These are phyloP conservation scores for Ogataea siamensis DNA, from an alignment of 805 yeast species.

Conservation along the genomic window DNA sequence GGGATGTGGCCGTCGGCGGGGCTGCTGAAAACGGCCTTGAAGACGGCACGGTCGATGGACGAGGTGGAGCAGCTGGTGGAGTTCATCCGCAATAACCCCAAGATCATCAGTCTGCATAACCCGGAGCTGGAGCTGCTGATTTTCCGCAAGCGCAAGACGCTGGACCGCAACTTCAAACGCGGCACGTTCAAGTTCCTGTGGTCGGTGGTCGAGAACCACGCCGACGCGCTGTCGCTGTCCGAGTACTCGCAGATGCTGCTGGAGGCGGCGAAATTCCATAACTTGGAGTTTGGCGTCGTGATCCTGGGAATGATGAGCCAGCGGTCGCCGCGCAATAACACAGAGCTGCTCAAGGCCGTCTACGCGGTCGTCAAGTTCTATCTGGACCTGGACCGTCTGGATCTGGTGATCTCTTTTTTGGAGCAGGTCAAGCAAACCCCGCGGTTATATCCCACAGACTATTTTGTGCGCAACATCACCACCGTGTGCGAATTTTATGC, in stretches of 20 bases:
- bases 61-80: conserved; percentile 17
- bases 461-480: conserved; percentile 12
- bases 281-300: conserved; percentile 11
- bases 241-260: conserved; percentile 12
- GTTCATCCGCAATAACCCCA: conserved; percentile 16
- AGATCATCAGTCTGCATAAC: conserved; percentile 12
- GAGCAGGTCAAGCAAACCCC: conserved; percentile 18
- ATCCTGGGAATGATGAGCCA: conserved; percentile 12
- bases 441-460: conserved; percentile 11
- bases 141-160: conserved; percentile 24
- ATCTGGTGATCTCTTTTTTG: conserved; percentile 15
- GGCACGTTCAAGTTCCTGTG: conserved; percentile 9
- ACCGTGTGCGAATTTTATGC: conserved; percentile 1
- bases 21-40: conserved; percentile 17
- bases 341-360: conserved; percentile 15
- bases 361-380: conserved; percentile 17
- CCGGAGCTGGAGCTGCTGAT: conserved; percentile 19
- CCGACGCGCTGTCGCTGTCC: conserved; percentile 2
- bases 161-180: conserved; percentile 11
- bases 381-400: conserved; percentile 14
- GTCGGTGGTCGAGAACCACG: conserved; percentile 2
- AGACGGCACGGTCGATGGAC: conserved; percentile 11
- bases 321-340: conserved; percentile 14
- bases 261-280: conserved; percentile 13
- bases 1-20: conserved; percentile 28